These are phyloP conservation scores for Colletotrichum cordylinicola DNA, from an alignment of 2,329 filamentous ascomycete species.

Conservation along the genomic window DNA sequence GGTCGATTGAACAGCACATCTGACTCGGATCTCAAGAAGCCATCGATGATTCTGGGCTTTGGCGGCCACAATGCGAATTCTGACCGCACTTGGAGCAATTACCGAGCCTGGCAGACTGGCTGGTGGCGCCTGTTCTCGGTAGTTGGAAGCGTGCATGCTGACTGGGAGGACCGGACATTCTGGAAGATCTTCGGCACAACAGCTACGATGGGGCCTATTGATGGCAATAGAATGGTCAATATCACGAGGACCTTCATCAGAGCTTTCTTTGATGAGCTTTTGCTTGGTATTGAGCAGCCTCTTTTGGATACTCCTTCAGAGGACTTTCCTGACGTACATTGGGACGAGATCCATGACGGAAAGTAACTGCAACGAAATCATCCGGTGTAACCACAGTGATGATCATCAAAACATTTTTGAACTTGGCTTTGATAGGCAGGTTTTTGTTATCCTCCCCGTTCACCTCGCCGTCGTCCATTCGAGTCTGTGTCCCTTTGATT, in stretches of 20 bases:
- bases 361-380: too few relatives aligned
- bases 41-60: constrained; percentile 25
- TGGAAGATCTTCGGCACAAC: constrained; percentile 20
- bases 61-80: constrained; percentile 19
- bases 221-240: constrained; percentile 14
- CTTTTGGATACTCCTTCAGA: constrained; percentile 6
- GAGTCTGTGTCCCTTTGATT: too few relatives aligned
- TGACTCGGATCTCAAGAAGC: constrained; percentile 24
- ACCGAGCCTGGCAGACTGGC: constrained; percentile 11
- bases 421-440: too few relatives aligned
- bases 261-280: constrained; percentile 16
- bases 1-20: constrained; percentile 15
- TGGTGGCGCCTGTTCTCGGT: constrained; percentile 19
- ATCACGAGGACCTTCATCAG: constrained; percentile 6
- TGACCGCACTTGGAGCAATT: constrained; percentile 14
- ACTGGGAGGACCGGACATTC: constrained; percentile 13
- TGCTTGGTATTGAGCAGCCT: background rate
- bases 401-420: too few relatives aligned
- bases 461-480: too few relatives aligned
- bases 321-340: constrained; percentile 7
- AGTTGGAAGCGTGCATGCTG: constrained; percentile 1
- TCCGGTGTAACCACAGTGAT: too few relatives aligned
- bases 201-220: background rate
- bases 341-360: background rate
- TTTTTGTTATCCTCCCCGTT: too few relatives aligned